Evolutionary conservation across 148 eudicot genomes (phyloP), one percentile per base, ranked within the genome.

Genomic region (Drosera capensis): DNA sequence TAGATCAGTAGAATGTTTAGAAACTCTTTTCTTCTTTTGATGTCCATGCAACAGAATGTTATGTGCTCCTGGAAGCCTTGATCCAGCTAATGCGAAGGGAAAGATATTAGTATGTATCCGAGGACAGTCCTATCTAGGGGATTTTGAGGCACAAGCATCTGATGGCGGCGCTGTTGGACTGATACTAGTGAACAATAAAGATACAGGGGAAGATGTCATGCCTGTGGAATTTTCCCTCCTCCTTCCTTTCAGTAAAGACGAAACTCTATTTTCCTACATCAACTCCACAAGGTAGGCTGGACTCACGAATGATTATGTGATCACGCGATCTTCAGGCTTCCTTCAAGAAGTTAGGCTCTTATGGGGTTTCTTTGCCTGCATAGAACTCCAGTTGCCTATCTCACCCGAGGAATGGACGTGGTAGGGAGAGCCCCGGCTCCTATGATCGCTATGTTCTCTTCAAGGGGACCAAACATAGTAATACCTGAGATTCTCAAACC

Each of bases 401-500:
- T 16, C 14, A 23, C 13, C 23, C 39, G 21, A 18, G 19, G 35
- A 25, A 46, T 20, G n/a, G 52, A 52, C 6, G 38, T 26, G 12
- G 26, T 52, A 1, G 41, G 41, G 0, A 22, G 26, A 48, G 46
- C 21, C 25, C 44, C 53, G 13, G 47, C 58, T 1, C 58, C 53
- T 8, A 30, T 7, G 8, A 44, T 46, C 22, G 46, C 58, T 3
- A 0, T 5, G 9, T 52, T 31, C 20, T 50, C 57, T 26, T 52
- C 64, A 24, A 50, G 64, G 25, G 65, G 58, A 5, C 65, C 58
- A 2, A 21, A 54, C n/a, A 21, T 23, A 24, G 20, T 54, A 14
- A 22, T 19, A 21, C 52, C 40, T 14, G 29, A 41, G 7, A 37
- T 60, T 35, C 58, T 52, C 19, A 60, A 60, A 37, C 63, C 63